Evolutionary conservation across 108 stramenopile species (phyloP).

Genomic region (Skeletonema costatum): DNA sequence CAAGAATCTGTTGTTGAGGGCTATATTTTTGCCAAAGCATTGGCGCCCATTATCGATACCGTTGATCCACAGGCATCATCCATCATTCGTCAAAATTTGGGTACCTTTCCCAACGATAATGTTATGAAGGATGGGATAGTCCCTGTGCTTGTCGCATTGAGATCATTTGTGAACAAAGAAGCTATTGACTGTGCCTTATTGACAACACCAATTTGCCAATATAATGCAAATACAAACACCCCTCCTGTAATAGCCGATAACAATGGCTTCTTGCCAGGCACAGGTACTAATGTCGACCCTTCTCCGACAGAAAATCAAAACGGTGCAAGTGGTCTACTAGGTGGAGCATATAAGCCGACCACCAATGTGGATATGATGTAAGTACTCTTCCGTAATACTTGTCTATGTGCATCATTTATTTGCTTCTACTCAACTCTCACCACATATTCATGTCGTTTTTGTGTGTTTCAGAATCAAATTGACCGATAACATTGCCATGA

Average conservation of each 20-base stretch:
- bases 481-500: slow-evolving; percentile 18
- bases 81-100: slow-evolving; percentile 28
- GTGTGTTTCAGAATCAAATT: slow-evolving; percentile 31
- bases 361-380: slow-evolving; percentile 38
- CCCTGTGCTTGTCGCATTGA: slow-evolving; percentile 23
- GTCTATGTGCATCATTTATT: not conserved
- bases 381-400: slow-evolving; percentile 1
- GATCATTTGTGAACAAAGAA: slow-evolving; percentile 8
- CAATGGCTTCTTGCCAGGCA: slow-evolving; percentile 53
- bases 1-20: not conserved
- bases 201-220: slow-evolving; percentile 8
- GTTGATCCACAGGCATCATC: not conserved
- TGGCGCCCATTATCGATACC: slow-evolving; percentile 20
- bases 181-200: slow-evolving; percentile 29
- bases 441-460: not conserved
- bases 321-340: slow-evolving; percentile 4
- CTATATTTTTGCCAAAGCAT: slow-evolving; percentile 18
- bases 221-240: slow-evolving; percentile 19
- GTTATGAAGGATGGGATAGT: slow-evolving; percentile 23
- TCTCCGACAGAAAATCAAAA: slow-evolving; percentile 27
- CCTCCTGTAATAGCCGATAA: slow-evolving; percentile 47
- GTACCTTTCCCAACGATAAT: slow-evolving; percentile 11
- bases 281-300: slow-evolving; percentile 18
- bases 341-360: slow-evolving; percentile 17
- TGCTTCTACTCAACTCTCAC: not conserved